Conservation (phyloP, 768 basidiomycete species). For the Cubamyces lactineus region DNA sequence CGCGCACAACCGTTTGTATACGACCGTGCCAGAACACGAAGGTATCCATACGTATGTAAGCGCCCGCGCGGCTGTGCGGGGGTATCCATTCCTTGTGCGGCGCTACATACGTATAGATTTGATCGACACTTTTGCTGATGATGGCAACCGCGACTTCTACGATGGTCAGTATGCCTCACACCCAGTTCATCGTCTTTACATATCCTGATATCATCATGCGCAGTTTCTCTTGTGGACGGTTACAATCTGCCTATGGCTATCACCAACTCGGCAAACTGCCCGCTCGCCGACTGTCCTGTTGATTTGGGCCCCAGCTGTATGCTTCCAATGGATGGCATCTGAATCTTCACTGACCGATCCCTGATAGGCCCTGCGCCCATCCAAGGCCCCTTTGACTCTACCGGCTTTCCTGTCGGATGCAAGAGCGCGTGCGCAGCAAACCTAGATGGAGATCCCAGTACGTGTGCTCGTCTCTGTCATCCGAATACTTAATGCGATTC, state of each 20-base stretch:
- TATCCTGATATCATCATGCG: background rate
- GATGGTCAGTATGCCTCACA: slow-evolving; percentile 19
- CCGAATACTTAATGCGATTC: background rate
- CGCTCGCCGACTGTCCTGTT: slow-evolving; percentile 34
- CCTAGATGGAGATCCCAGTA: slow-evolving; percentile 33
- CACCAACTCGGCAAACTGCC: slow-evolving; percentile 33
- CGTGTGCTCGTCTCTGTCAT: background rate
- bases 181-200: no score
- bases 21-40: no score
- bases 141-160: slow-evolving; percentile 30
- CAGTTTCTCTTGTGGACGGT: slow-evolving; percentile 33
- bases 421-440: slow-evolving; percentile 38
- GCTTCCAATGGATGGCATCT: background rate
- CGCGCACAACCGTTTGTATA: no score
- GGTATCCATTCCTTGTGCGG: no score
- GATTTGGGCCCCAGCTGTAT: slow-evolving; percentile 37
- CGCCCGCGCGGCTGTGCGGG: no score
- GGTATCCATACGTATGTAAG: no score
- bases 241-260: slow-evolving; percentile 38
- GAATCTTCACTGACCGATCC: background rate
- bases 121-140: no score
- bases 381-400: slow-evolving; percentile 36
- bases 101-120: no score
- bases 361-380: slow-evolving; percentile 31
- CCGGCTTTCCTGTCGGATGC: slow-evolving; percentile 38